Percentiles rank a stretch among this genome's conserved stretches.
Evolutionary conservation across 805 yeast genomes (phyloP).

Genomic region (Candida quercuum): DNA sequence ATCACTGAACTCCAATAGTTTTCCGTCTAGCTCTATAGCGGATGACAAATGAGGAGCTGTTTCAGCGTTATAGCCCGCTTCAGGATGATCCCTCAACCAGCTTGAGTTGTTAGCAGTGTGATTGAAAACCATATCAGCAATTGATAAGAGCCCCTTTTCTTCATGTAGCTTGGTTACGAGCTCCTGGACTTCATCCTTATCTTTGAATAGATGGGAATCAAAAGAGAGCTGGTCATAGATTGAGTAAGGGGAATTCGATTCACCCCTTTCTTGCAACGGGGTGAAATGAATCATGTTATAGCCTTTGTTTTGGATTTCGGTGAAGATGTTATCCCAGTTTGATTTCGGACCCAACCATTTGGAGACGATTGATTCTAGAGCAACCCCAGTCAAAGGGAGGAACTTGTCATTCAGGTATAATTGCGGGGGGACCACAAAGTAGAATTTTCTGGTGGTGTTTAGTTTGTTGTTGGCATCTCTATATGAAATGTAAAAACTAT

Average conservation of each 20-base stretch:
- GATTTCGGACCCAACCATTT: constrained; percentile 79
- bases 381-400: constrained; percentile 71
- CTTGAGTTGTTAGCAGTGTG: constrained; percentile 89
- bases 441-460: constrained; percentile 52
- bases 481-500: constrained; percentile 65
- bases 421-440: constrained; percentile 79
- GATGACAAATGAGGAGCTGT: constrained; percentile 87
- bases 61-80: constrained; percentile 76
- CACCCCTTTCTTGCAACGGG: constrained; percentile 87
- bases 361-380: constrained; percentile 80
- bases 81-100: constrained; percentile 87
- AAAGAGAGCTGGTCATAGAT: constrained; percentile 79
- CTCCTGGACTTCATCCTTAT: constrained; percentile 45
- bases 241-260: constrained; percentile 88
- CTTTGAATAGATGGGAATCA: constrained; percentile 61
- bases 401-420: constrained; percentile 49
- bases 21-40: constrained; percentile 78
- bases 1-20: constrained; percentile 60
- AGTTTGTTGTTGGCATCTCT: constrained; percentile 29
- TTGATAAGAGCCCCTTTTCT: constrained; percentile 58
- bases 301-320: constrained; percentile 61
- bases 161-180: constrained; percentile 46
- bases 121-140: constrained; percentile 91
- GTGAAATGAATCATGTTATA: constrained; percentile 97
- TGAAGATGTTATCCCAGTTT: constrained; percentile 66